Percentiles rank a stretch among this genome's conserved stretches.
Evolutionary conservation across 2,329 filamentous ascomycete species (phyloP).

Genomic region (Aspergillus texensis): DNA sequence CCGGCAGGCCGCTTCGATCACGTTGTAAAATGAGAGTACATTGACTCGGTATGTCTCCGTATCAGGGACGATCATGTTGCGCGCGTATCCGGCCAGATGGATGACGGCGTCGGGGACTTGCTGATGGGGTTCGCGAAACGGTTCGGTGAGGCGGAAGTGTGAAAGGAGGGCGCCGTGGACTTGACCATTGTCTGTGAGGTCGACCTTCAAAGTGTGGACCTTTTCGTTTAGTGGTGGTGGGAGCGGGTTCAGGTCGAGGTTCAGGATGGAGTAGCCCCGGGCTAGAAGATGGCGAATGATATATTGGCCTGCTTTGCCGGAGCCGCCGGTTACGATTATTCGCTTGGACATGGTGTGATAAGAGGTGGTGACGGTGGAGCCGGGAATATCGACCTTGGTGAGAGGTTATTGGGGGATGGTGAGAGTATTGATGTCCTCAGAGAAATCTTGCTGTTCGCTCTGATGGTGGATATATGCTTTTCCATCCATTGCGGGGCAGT

Average conservation of each 20-base stretch:
- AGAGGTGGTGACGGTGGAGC: neutral
- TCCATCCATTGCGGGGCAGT: neutral
- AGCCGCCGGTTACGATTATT: slow-evolving; percentile 59
- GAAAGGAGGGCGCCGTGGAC: slow-evolving; percentile 60
- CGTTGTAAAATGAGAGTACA: slow-evolving; percentile 60
- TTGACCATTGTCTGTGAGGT: slow-evolving; percentile 59
- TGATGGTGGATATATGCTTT: neutral
- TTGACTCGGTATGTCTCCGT: slow-evolving; percentile 62
- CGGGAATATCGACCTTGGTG: neutral
- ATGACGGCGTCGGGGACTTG: slow-evolving; percentile 61
- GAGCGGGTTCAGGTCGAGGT: slow-evolving; percentile 56
- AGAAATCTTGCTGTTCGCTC: neutral
- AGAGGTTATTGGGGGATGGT: neutral
- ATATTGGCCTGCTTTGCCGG: slow-evolving; percentile 59
- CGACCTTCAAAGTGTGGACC: slow-evolving; percentile 59
- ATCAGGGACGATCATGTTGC: slow-evolving; percentile 64
- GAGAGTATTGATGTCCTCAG: neutral
- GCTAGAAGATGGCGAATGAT: slow-evolving; percentile 56
- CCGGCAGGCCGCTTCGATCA: slow-evolving; percentile 65
- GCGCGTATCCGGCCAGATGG: slow-evolving; percentile 62
- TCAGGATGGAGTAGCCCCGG: slow-evolving; percentile 56
- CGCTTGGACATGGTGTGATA: slow-evolving; percentile 36
- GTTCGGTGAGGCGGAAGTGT: slow-evolving; percentile 56
- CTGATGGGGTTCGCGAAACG: slow-evolving; percentile 40
- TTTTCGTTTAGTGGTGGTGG: slow-evolving; percentile 36